These are phyloP conservation scores for Salicornia ramosissima DNA, from an alignment of 148 eudicot species.

Conservation along the genomic window DNA sequence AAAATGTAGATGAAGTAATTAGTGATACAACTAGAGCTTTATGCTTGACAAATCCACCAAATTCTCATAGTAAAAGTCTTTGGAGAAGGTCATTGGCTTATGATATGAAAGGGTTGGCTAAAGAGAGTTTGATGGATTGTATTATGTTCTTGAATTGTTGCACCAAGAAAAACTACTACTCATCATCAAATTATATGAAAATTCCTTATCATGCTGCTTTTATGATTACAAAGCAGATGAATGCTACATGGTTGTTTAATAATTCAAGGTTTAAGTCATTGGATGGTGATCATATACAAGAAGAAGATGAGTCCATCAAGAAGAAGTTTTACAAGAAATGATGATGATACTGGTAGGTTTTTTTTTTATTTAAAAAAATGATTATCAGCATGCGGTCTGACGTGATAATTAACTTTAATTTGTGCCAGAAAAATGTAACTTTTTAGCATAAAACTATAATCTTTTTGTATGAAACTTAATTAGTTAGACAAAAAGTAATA, in stretches of 20 bases:
- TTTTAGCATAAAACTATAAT: too few relatives aligned
- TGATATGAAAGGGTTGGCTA: slow-evolving; percentile 64
- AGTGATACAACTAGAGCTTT: slow-evolving; percentile 67
- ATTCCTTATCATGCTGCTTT: slow-evolving; percentile 50
- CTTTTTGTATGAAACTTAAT: too few relatives aligned
- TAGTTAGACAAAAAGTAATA: too few relatives aligned
- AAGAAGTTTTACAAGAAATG: too few relatives aligned
- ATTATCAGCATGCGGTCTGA: too few relatives aligned
- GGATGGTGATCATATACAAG: slow-evolving; percentile 18
- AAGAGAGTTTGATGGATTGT: slow-evolving; percentile 73
- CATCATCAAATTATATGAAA: slow-evolving; percentile 15
- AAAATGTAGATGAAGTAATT: slow-evolving; percentile 43
- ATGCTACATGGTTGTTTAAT: slow-evolving; percentile 47
- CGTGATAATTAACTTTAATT: too few relatives aligned
- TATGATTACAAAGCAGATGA: slow-evolving; percentile 70
- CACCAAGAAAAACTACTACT: slow-evolving; percentile 11
- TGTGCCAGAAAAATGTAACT: too few relatives aligned
- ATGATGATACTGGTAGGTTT: too few relatives aligned
- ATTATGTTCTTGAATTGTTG: slow-evolving; percentile 44
- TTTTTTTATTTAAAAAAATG: too few relatives aligned
- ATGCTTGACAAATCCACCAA: slow-evolving; percentile 45
- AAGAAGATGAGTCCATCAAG: background rate
- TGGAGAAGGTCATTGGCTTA: slow-evolving; percentile 83
- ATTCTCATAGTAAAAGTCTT: slow-evolving; percentile 54
- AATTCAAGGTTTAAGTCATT: background rate